These are phyloP conservation scores for Cucurbitaria berberidis DNA, from an alignment of 2,329 filamentous ascomycete genomes.

Conservation along the genomic window DNA sequence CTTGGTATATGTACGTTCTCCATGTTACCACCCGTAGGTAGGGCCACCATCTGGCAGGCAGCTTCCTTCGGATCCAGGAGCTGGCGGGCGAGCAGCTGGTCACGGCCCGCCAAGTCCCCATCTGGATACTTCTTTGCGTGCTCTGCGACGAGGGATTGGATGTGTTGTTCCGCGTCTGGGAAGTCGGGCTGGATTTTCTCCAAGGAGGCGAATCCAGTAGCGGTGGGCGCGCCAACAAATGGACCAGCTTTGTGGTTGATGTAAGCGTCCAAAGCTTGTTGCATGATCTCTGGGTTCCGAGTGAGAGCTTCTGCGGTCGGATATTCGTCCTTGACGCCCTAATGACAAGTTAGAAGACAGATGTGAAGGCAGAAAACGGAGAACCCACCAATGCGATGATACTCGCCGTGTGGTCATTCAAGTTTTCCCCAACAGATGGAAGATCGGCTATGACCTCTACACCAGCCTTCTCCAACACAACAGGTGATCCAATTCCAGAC, in stretches of 20 bases:
- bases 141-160: constrained; percentile 23
- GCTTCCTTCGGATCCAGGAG: constrained; percentile 35
- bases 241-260: constrained; percentile 35
- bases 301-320: constrained; percentile 34
- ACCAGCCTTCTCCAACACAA: constrained; percentile 34
- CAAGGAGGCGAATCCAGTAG: constrained; percentile 33
- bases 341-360: not conserved
- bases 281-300: constrained; percentile 27
- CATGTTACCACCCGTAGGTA: constrained; percentile 23
- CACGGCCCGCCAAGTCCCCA: constrained; percentile 32
- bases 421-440: constrained; percentile 42
- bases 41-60: constrained; percentile 25
- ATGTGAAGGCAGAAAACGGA: not conserved
- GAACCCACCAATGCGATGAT: constrained; percentile 23
- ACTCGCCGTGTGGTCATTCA: constrained; percentile 44
- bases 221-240: constrained; percentile 31
- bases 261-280: constrained; percentile 39
- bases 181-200: constrained; percentile 27
- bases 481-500: constrained; percentile 36
- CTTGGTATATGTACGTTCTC: constrained; percentile 4
- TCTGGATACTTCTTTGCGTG: constrained; percentile 25
- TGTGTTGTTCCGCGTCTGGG: constrained; percentile 24
- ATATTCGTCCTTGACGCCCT: constrained; percentile 36
- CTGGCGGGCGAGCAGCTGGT: constrained; percentile 28
- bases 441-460: constrained; percentile 38